Evolutionary conservation across 495 filamentous ascomycete genomes (phyloP).

Genomic region (Hamigera avellanea): DNA sequence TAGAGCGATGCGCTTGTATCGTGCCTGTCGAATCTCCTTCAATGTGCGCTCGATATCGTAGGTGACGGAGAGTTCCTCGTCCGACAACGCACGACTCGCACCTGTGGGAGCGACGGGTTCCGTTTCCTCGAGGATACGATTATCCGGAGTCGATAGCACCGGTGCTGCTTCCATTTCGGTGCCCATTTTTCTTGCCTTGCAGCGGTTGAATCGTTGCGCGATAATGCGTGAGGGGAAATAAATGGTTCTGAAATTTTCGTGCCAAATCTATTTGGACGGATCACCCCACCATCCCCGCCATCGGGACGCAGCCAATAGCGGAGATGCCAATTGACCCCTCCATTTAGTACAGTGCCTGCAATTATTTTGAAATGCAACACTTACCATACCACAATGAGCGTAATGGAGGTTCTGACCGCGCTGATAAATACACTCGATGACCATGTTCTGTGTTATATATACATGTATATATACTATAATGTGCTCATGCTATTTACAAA

Average conservation of each 20-base stretch:
- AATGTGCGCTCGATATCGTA: constrained; percentile 85
- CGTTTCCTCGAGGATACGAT: constrained; percentile 56
- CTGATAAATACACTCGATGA: too few relatives aligned
- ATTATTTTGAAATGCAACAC: too few relatives aligned
- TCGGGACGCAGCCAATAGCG: not conserved
- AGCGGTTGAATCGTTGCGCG: too few relatives aligned
- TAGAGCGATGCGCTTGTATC: constrained; percentile 69
- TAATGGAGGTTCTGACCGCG: too few relatives aligned
- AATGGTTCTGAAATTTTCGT: constrained; percentile 6
- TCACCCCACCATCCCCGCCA: not conserved
- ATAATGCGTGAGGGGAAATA: too few relatives aligned
- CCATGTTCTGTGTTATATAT: too few relatives aligned
- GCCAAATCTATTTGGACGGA: constrained; percentile 2
- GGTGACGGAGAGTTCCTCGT: constrained; percentile 61
- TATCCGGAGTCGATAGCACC: constrained; percentile 79
- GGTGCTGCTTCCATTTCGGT: constrained; percentile 45
- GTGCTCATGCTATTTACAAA: constrained; percentile 17
- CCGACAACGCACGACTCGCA: constrained; percentile 30
- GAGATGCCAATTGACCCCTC: not conserved
- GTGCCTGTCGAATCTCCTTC: constrained; percentile 54
- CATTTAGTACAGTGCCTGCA: not conserved
- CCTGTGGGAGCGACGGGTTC: constrained; percentile 20
- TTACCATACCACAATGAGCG: too few relatives aligned
- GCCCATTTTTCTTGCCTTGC: constrained; percentile 11
- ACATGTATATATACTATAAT: too few relatives aligned